Evolutionary conservation across 2,329 filamentous ascomycete genomes (phyloP), one percentile per base, ranked within the genome.

Genomic region (Chaetomiaceae sp.): DNA sequence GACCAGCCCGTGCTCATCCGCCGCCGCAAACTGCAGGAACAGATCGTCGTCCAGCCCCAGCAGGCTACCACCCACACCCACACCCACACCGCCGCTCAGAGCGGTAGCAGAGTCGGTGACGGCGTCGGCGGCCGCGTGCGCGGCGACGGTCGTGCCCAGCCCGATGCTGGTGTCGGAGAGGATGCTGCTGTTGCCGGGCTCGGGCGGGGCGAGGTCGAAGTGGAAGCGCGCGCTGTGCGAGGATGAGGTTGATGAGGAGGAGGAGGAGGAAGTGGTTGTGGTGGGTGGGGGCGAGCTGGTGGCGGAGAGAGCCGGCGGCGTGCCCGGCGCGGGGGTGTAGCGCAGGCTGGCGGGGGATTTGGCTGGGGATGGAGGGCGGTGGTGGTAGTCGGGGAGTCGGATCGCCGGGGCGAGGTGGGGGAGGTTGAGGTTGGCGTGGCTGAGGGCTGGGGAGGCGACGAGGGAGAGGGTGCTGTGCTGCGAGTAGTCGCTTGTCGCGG

Each of bases 241-340:
- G n/a, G n/a, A n/a, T n/a, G n/a, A n/a, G n/a, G n/a, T n/a, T n/a
- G n/a, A n/a, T n/a, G n/a, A n/a, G n/a, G n/a, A n/a, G n/a, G n/a
- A n/a, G n/a, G n/a, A n/a, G n/a, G n/a, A n/a, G n/a, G n/a, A n/a
- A n/a, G n/a, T n/a, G n/a, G n/a, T n/a, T n/a, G n/a, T n/a, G n/a
- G n/a, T 59, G 6, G 70, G 65, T 22, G 73, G 74, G 4, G 78
- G 77, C 19, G 78, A 81, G 12, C 76, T 76, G 18, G 77, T 78
- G 49, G 77, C 72, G n/a, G 78, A 80, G 24, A 82, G 72, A 50
- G 76, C 77, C 1, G 78, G 78, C 4, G 77, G 76, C 3, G 78
- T 78, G 61, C 51, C 48, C 22, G 58, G 56, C 9, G 57, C 50
- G 37, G 58, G 56, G 1, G 74, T 76, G 61, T 72, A 76, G 47